Percentiles rank a stretch among this genome's conserved stretches.
phyloP scores from a whole-genome alignment of 2,329 filamentous ascomycete species.

The Phaeosphaeriaceae sp. region DNA sequence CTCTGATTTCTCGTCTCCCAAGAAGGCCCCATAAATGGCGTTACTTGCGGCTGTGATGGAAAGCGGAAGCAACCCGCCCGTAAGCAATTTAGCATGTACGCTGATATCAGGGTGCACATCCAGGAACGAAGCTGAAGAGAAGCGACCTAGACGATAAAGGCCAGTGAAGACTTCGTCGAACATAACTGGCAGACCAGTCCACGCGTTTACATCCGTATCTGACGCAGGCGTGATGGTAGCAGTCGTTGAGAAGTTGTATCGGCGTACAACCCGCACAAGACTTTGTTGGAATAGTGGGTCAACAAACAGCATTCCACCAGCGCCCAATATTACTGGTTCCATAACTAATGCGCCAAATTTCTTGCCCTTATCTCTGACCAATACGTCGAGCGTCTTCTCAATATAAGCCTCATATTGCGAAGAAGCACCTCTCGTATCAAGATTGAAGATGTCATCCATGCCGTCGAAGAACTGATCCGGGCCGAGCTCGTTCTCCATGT shows the following conservation, averaged over 20 bases:
- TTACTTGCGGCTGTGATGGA: conserved; percentile 78
- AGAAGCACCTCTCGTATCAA: background rate
- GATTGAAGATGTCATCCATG: conserved; percentile 42
- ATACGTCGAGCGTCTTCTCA: conserved; percentile 56
- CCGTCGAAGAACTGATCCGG: conserved; percentile 42
- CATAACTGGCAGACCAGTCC: conserved; percentile 78
- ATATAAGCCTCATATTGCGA: conserved; percentile 68
- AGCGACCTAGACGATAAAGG: conserved; percentile 78
- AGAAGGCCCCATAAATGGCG: conserved; percentile 74
- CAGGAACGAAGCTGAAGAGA: conserved; percentile 73
- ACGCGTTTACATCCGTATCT: conserved; percentile 52
- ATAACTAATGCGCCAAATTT: conserved; percentile 80
- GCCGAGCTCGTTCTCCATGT: conserved; percentile 57
- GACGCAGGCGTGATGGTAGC: background rate
- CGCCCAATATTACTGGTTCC: conserved; percentile 80
- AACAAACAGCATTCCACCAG: conserved; percentile 83
- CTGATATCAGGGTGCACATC: conserved; percentile 73
- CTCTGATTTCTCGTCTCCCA: conserved; percentile 75
- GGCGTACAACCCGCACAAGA: conserved; percentile 72
- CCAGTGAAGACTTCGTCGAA: conserved; percentile 91
- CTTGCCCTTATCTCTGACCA: conserved; percentile 62
- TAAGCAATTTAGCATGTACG: conserved; percentile 83
- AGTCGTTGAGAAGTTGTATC: conserved; percentile 60
- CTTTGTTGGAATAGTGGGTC: conserved; percentile 82
- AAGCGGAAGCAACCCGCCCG: conserved; percentile 78